Evolutionary conservation across 805 yeast species (phyloP).

Genomic region (Nakazawaea wyomingensis): DNA sequence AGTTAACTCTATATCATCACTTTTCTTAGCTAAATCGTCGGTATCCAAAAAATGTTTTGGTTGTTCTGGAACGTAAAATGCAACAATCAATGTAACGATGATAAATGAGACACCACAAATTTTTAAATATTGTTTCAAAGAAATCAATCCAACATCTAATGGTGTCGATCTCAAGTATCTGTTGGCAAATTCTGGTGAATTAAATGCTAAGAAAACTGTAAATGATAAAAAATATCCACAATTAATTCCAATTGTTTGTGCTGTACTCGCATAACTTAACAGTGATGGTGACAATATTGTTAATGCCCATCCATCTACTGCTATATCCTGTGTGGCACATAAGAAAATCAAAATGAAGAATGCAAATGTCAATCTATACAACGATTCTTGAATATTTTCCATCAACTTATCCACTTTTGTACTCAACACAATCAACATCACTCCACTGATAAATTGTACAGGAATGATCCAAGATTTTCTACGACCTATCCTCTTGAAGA

Average conservation of each 20-base stretch:
- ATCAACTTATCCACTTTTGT: slow-evolving; percentile 43
- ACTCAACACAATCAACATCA: slow-evolving; percentile 65
- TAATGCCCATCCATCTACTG: slow-evolving; percentile 98
- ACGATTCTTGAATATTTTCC: slow-evolving; percentile 42
- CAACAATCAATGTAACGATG: slow-evolving; percentile 56
- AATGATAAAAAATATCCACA: slow-evolving; percentile 89
- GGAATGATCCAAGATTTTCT: slow-evolving; percentile 94
- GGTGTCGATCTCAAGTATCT: slow-evolving; percentile 68
- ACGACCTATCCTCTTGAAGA: slow-evolving; percentile 63
- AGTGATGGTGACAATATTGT: slow-evolving; percentile 76
- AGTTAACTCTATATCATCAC: slow-evolving; percentile 20
- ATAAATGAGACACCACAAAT: slow-evolving; percentile 76
- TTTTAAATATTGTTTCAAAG: slow-evolving; percentile 68
- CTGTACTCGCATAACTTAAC: slow-evolving; percentile 90
- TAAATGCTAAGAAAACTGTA: slow-evolving; percentile 85
- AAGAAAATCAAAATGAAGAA: slow-evolving; percentile 78
- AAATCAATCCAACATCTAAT: slow-evolving; percentile 55
- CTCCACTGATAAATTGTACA: slow-evolving; percentile 75
- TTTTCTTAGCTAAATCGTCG: slow-evolving; percentile 3
- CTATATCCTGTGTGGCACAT: slow-evolving; percentile 97
- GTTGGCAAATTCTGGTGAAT: slow-evolving; percentile 90
- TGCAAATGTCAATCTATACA: slow-evolving; percentile 54
- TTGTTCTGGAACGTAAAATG: slow-evolving; percentile 63
- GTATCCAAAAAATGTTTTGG: slow-evolving; percentile 40
- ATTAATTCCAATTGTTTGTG: slow-evolving; percentile 93